Conservation (phyloP, 2,329 filamentous ascomycete species). For the Arthrobotrys pseudoclavata region DNA sequence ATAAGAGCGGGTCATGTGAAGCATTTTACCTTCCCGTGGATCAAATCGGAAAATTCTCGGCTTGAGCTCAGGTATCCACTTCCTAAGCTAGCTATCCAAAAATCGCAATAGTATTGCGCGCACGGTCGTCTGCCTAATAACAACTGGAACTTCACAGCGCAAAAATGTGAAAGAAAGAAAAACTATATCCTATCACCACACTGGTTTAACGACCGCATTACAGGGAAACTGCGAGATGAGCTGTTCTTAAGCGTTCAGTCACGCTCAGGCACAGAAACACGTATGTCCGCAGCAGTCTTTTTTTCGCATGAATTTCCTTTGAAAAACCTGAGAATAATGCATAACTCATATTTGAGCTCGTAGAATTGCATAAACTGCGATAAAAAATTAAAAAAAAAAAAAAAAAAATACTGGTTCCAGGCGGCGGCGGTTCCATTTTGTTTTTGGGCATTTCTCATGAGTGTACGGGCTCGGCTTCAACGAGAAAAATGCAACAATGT, state of each 20-base stretch:
- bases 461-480: not conserved
- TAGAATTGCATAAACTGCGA: not conserved
- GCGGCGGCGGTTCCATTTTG: conserved; percentile 1
- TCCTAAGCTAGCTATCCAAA: not conserved
- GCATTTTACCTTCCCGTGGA: conserved; percentile 9
- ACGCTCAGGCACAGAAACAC: conserved; percentile 27
- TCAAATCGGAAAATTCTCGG: conserved; percentile 39
- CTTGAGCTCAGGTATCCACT: not conserved
- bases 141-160: conserved; percentile 3
- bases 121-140: conserved; percentile 19
- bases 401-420: not conserved
- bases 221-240: conserved; percentile 22
- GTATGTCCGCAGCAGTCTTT: not conserved
- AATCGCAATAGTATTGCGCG: not conserved
- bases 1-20: not conserved
- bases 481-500: conserved; percentile 7
- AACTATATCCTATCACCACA: not conserved
- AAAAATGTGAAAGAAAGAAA: conserved; percentile 8
- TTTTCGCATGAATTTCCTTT: not conserved
- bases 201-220: not conserved
- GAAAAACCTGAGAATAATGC: not conserved
- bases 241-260: conserved; percentile 9
- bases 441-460: not conserved
- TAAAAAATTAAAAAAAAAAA: not conserved
- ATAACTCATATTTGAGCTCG: not conserved